A percentile compares a stretch with the other conserved stretches of the same genome.
Evolutionary conservation across 768 basidiomycete genomes (phyloP).

Genomic region (Boletus tylopilopsis): DNA sequence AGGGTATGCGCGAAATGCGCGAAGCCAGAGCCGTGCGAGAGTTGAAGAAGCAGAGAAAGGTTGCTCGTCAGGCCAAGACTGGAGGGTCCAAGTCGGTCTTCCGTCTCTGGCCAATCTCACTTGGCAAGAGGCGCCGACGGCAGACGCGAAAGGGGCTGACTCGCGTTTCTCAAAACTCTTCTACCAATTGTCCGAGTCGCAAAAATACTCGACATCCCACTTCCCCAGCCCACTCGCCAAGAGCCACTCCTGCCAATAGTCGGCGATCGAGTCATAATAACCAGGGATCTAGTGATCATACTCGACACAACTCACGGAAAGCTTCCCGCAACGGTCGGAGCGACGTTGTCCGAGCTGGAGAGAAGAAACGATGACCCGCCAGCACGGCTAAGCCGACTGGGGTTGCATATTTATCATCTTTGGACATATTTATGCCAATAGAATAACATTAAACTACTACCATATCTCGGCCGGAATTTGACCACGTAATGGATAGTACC

Average conservation of each 20-base stretch:
- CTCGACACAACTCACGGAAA: constrained; percentile 18
- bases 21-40: constrained; percentile 42
- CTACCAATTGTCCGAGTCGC: constrained; percentile 9
- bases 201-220: constrained; percentile 8
- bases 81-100: constrained; percentile 11
- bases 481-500: background rate
- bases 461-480: background rate
- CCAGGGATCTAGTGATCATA: constrained; percentile 3
- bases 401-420: constrained; percentile 15
- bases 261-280: constrained; percentile 19
- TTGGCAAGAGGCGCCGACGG: constrained; percentile 12
- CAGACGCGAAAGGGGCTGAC: constrained; percentile 7
- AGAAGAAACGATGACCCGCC: constrained; percentile 7
- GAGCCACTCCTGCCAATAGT: constrained; percentile 9
- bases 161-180: constrained; percentile 7
- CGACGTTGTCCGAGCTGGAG: constrained; percentile 1
- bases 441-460: constrained; percentile 1
- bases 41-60: constrained; percentile 25
- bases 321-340: constrained; percentile 13
- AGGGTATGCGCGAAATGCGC: constrained; percentile 72
- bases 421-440: constrained; percentile 20
- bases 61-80: constrained; percentile 16
- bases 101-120: constrained; percentile 29
- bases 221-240: constrained; percentile 16
- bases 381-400: background rate